phyloP scores from a whole-genome alignment of 2,329 filamentous ascomycete species.

The Xylaria arbuscula region DNA sequence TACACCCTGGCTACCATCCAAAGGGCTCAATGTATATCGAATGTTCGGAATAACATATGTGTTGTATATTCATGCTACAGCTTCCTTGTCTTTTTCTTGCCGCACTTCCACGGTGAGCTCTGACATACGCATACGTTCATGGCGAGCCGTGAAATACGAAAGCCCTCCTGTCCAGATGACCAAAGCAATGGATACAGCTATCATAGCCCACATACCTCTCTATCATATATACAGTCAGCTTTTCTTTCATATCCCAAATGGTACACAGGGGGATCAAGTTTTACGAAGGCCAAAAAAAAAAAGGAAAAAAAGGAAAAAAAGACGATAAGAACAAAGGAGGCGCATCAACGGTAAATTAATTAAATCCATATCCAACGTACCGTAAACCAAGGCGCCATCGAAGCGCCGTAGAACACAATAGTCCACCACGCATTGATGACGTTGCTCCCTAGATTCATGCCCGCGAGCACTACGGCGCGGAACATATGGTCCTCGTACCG shows the following conservation, averaged over 20 bases:
- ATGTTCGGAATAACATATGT: background rate
- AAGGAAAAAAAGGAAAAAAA: background rate
- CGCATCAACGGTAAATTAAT: background rate
- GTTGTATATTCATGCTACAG: slow-evolving; percentile 5
- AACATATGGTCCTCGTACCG: slow-evolving; percentile 71
- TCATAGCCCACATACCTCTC: slow-evolving; percentile 80
- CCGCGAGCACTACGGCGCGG: slow-evolving; percentile 74
- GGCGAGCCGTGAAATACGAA: slow-evolving; percentile 57
- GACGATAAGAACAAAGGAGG: background rate
- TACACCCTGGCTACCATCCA: background rate
- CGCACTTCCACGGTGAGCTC: slow-evolving; percentile 28
- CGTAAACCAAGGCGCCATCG: slow-evolving; percentile 73
- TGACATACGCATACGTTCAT: slow-evolving; percentile 49
- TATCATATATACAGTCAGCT: slow-evolving; percentile 44
- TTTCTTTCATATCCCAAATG: background rate
- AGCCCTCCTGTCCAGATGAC: slow-evolving; percentile 68
- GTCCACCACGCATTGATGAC: slow-evolving; percentile 80
- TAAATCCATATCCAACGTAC: slow-evolving; percentile 55
- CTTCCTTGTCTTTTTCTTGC: slow-evolving; percentile 7
- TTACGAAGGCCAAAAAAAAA: background rate
- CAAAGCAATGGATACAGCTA: slow-evolving; percentile 69
- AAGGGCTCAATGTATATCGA: background rate
- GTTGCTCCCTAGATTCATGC: slow-evolving; percentile 77
- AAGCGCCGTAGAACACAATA: slow-evolving; percentile 75
- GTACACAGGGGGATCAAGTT: background rate